Base-by-base conservation (phyloP, 1,284 basidiomycete species). In the Boletus sp. region DNA sequence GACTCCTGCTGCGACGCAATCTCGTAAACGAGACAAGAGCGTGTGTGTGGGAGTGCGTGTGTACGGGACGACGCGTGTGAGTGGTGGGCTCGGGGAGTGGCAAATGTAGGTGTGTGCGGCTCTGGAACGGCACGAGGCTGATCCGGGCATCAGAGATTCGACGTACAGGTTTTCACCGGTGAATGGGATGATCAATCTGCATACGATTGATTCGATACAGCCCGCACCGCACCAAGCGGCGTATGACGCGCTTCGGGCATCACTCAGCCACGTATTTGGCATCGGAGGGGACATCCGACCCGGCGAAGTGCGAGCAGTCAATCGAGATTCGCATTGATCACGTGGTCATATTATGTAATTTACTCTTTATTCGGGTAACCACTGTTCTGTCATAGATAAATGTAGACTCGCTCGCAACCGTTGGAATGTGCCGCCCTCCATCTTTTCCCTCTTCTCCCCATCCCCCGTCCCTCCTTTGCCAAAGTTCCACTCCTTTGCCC, bases 131-230 rank as follows among this genome's bases (percentile, higher is more conserved):
- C 0, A 11, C 37, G 53, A 2, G 56, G 13, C 61, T 64, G 16
- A 63, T n/a, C n/a, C n/a, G 53, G 12, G 31, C 11, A 9, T 4
- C 70, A 91, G 89, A 39, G 80, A 83, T 62, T 88, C 84, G 55
- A 89, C 86, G n/a, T 92, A 92, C 69, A 76, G 76, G 0, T 91
- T 91, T 68, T 89, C 87, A 1, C 85, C 86, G 0, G 58, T 70
- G 9, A 82, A 82, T 0, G 90, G 88, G 3, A 77, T 84, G 43
- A 85, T 92, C 55, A 69, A 82, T 44, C 64, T 78, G 48, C 89
- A 92, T 66, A 78, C 76, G 39, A 76, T 91, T 43, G 80, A 91
- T 67, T 85, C 84, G 12, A 91, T 91, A 51, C 80, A 85, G 52
- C 89, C 89, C 0, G 85, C 84, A 3, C 89, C 89, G 4, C 86